phyloP scores from a whole-genome alignment of 805 yeast genomes.

The Candida pseudofarinosa region DNA sequence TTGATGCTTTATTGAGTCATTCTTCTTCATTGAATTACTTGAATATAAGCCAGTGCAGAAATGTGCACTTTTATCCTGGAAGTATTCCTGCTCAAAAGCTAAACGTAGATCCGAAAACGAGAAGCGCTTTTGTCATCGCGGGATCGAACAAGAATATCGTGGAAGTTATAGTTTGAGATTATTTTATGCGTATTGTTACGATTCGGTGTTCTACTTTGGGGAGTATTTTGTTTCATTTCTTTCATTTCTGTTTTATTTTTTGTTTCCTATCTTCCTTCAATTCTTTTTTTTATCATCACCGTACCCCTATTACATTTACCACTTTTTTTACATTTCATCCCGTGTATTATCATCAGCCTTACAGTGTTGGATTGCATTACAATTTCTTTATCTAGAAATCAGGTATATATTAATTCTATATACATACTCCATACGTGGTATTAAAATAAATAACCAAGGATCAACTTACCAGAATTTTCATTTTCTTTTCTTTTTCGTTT shows the following conservation, averaged over 20 bases:
- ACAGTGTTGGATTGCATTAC: neutral
- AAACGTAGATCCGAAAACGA: constrained; percentile 46
- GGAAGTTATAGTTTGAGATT: constrained; percentile 47
- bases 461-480: too few species aligned
- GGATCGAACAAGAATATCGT: constrained; percentile 51
- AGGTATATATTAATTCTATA: neutral
- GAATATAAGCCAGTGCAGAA: constrained; percentile 69
- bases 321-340: too few species aligned
- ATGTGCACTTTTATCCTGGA: constrained; percentile 61
- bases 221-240: neutral
- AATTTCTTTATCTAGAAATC: constrained; percentile 1
- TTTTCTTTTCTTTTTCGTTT: constrained; percentile 48
- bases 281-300: too few species aligned
- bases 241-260: neutral
- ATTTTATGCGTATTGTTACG: too few species aligned
- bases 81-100: constrained; percentile 55
- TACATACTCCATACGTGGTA: neutral
- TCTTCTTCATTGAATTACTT: constrained; percentile 48
- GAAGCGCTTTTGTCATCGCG: constrained; percentile 56
- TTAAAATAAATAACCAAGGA: neutral
- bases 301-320: too few species aligned
- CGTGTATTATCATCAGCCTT: too few species aligned
- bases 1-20: constrained; percentile 61
- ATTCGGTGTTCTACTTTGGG: too few species aligned
- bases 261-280: neutral